Base-by-base conservation (phyloP, 768 basidiomycete genomes). In the Hydnum rufescens region DNA sequence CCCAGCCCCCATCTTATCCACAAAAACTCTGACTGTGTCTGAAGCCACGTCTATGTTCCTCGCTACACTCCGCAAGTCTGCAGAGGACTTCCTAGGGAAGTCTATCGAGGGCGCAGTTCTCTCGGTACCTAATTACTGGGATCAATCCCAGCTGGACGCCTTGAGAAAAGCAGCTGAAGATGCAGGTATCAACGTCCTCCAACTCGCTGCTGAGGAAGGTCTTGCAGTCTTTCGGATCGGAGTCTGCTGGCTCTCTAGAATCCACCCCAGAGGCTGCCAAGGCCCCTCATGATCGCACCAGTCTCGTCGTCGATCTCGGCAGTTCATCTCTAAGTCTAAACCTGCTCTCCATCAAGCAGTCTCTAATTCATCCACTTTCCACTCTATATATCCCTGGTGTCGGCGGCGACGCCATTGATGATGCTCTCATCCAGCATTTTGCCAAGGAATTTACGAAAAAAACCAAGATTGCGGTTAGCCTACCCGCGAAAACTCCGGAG, bases 401-500 rank as follows among this genome's bases (percentile, higher is more conserved):
- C 43, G 78, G 80, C 3, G 84, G 80, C 0, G 74, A 82, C 57
- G 71, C 74, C 54, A 77, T 92, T 60, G 86, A 89, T 66, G 75
- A 77, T 55, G 75, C 79, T 61, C 73, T 96, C 39, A 77, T 95
- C 68, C 80, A 82, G 55, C 85, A 84, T 70, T 95, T 99, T 64
- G 78, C 84, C 51, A 79, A 88, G 62, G 93, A 99, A 57, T 99
- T 99, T 65, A 85, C 84, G 49, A 97, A 96, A 68, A 99, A 95
- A 70, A 90, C 82, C 18, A 88, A 86, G 65, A 74, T 74, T 23
- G 68, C 79, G 0, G 70, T 95, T 42, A 66, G 72, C 5, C 71
- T 88, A 16, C 78, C 80, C 1, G 67, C 80, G 3, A 68, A 70
- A 2, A 69, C 75, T 22, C 58, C 68, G 18, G 68, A 70, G 30